A percentile compares a stretch with the other conserved stretches of the same genome.
Evolutionary conservation across 148 eudicot species (phyloP).

Genomic region (Talinum fruticosum): DNA sequence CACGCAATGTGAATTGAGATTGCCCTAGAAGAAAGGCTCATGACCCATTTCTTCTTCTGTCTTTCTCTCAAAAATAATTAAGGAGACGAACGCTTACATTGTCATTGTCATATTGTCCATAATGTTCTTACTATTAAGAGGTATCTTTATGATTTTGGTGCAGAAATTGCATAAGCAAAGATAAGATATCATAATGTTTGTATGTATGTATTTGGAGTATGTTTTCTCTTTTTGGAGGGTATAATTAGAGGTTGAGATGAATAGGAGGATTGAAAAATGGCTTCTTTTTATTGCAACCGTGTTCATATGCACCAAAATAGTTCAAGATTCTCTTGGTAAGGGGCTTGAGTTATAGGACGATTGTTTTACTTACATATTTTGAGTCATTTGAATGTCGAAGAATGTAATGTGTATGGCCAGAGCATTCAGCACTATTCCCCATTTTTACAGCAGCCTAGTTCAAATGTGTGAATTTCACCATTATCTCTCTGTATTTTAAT

Average conservation of each 20-base stretch:
- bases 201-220: too few relatives aligned
- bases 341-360: neutral
- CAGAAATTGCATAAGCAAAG: neutral
- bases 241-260: too few relatives aligned
- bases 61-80: too few relatives aligned
- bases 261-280: neutral
- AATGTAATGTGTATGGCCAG: constrained; percentile 90
- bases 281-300: neutral
- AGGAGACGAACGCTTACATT: neutral
- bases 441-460: constrained; percentile 78
- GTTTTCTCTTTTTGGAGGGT: too few relatives aligned
- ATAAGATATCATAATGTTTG: neutral
- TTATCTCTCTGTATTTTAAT: neutral
- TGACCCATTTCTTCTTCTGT: too few relatives aligned
- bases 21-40: too few relatives aligned
- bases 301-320: too few relatives aligned
- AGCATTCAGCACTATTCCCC: constrained; percentile 84
- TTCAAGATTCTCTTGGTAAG: neutral
- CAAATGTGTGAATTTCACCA: constrained; percentile 13
- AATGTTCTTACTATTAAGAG: neutral
- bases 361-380: constrained; percentile 49
- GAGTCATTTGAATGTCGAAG: constrained; percentile 74
- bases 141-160: neutral
- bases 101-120: neutral
- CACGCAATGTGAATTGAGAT: too few relatives aligned